These are phyloP conservation scores for Dipteronia dyeriana DNA, from an alignment of 345 rosid genomes.

Conservation along the genomic window DNA sequence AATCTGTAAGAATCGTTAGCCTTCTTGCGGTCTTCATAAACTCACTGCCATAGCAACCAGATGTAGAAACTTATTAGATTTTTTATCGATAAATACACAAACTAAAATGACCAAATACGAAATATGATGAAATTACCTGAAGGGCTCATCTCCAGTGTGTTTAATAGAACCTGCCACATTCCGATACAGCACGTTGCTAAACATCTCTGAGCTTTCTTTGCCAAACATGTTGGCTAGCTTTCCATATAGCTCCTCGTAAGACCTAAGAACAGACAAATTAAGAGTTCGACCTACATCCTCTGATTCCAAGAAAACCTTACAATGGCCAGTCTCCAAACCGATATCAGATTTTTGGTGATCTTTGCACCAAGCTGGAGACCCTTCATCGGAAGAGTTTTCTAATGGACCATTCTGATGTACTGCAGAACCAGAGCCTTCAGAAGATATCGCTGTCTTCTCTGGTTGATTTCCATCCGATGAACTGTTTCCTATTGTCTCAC, in stretches of 20 bases:
- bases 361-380: slow-evolving; percentile 52
- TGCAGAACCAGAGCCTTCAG: slow-evolving; percentile 62
- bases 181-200: slow-evolving; percentile 64
- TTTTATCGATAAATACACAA: background rate
- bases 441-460: slow-evolving; percentile 51
- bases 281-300: slow-evolving; percentile 85
- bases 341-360: slow-evolving; percentile 40
- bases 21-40: slow-evolving; percentile 85
- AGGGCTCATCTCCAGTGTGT: slow-evolving; percentile 82
- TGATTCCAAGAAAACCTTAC: slow-evolving; percentile 89
- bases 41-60: slow-evolving; percentile 50
- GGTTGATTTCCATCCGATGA: slow-evolving; percentile 45
- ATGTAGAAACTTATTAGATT: slow-evolving; percentile 11
- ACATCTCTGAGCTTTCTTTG: slow-evolving; percentile 62
- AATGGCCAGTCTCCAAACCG: slow-evolving; percentile 61
- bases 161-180: slow-evolving; percentile 64
- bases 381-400: slow-evolving; percentile 72
- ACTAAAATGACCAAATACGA: background rate
- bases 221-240: slow-evolving; percentile 79
- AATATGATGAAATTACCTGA: slow-evolving; percentile 43
- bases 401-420: slow-evolving; percentile 36
- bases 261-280: slow-evolving; percentile 68
- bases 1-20: slow-evolving; percentile 69
- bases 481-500: slow-evolving; percentile 51
- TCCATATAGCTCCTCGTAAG: slow-evolving; percentile 71